Evolutionary conservation across 345 rosid species (phyloP).

Genomic region (Viola odorata): DNA sequence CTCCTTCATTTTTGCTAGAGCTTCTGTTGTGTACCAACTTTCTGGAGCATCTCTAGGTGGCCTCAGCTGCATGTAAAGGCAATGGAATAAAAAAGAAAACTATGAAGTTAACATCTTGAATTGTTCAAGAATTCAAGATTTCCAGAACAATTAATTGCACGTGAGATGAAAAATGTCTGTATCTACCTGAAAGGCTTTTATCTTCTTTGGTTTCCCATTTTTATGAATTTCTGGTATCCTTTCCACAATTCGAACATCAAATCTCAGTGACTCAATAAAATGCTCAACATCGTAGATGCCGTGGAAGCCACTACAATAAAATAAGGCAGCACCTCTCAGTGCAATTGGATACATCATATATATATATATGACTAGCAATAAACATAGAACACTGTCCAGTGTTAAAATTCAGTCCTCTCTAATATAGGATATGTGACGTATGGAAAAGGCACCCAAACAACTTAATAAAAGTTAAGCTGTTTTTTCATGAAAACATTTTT

Average conservation of each 20-base stretch:
- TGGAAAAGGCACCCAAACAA: too few relatives aligned
- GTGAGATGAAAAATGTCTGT: neutral
- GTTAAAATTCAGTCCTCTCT: too few relatives aligned
- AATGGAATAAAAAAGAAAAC: conserved; percentile 1
- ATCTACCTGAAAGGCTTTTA: conserved; percentile 81
- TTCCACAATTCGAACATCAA: conserved; percentile 82
- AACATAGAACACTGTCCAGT: too few relatives aligned
- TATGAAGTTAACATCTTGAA: neutral
- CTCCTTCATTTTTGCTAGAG: conserved; percentile 83
- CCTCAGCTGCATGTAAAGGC: conserved; percentile 45
- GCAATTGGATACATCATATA: neutral
- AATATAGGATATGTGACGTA: too few relatives aligned
- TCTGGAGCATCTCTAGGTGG: conserved; percentile 95
- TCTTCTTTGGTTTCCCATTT: conserved; percentile 86
- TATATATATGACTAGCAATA: neutral
- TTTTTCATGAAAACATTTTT: too few relatives aligned
- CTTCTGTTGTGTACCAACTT: conserved; percentile 79
- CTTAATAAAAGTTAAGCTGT: too few relatives aligned
- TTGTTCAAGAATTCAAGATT: neutral
- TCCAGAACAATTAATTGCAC: neutral
- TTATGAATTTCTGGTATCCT: conserved; percentile 76
- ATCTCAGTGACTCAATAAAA: conserved; percentile 73
- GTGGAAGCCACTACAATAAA: conserved; percentile 69
- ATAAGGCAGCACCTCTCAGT: conserved; percentile 9
- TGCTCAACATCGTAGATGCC: conserved; percentile 95